Evolutionary conservation across 257 asterid species (phyloP), one percentile per base, ranked within the genome.

Genomic region (Phtheirospermum japonicum): DNA sequence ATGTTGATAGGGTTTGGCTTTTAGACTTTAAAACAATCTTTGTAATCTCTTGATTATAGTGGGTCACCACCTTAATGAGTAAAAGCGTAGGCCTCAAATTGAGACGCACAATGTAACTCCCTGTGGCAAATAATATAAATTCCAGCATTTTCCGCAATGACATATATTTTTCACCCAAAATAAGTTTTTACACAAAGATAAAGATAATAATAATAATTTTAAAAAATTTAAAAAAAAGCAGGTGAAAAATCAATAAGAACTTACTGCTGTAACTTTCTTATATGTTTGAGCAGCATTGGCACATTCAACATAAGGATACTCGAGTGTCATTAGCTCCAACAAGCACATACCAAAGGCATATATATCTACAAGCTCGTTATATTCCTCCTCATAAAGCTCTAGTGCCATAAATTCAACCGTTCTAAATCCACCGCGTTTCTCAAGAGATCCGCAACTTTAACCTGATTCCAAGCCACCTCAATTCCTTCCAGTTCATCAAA

Each of bases 291-390:
- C 97, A 70, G 96, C 96, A 67, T 90, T 90, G 52, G 91, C 53
- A 66, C 97, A 90, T 83, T 90, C 97, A 53, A 65, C 70, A 67
- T 90, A 90, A 18, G 97, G 97, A 86, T 85, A 90, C 73, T 90
- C 97, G 64, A 90, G 83, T 16, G 97, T 90, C 77, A 90, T 94
- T 59, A 90, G 80, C 85, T 90, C 97, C 82, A 90, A 77, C 83
- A 90, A 80, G 78, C 95, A 90, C 97, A 90, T 90, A 43, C 97
- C 97, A 69, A 90, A 90, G 60, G 97, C 97, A 77, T 90, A 90
- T 62, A 90, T 81, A 74, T 90, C 97, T 11, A 90, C 96, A 20
- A 90, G 96, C 78, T 90, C 97, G 73, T 87, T 84, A 71, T 90
- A 90, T 66, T 90, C 88, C 80, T 90, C 97, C 83, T 90, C 97